phyloP scores from a whole-genome alignment of 306 rosid species.

The Bauhinia variegata region DNA sequence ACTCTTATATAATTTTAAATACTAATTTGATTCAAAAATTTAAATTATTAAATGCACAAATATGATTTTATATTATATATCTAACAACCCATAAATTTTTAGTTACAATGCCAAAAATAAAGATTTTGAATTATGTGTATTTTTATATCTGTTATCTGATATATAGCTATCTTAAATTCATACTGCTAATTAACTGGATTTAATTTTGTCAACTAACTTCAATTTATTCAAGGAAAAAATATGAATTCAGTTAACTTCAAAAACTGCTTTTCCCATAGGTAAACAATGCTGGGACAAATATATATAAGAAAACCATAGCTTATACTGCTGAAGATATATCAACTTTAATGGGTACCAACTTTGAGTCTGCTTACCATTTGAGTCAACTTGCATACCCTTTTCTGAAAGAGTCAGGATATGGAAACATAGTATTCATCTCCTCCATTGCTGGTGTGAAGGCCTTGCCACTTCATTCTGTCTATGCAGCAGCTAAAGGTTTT shows the following conservation, averaged over 20 bases:
- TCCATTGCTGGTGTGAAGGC: conserved; percentile 36
- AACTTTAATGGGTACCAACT: conserved; percentile 39
- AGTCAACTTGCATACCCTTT: conserved; percentile 58
- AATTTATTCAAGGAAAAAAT: not conserved
- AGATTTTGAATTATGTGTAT: too few relatives aligned
- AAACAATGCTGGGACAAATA: conserved; percentile 42
- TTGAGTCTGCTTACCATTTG: conserved; percentile 45
- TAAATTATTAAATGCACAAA: too few relatives aligned
- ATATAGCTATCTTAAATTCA: too few relatives aligned
- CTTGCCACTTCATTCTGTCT: conserved; percentile 10
- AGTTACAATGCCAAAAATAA: too few relatives aligned
- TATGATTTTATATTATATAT: too few relatives aligned
- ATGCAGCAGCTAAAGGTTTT: conserved; percentile 41
- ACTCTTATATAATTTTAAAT: too few relatives aligned
- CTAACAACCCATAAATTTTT: too few relatives aligned
- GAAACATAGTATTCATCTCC: conserved; percentile 45
- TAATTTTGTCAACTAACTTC: not conserved
- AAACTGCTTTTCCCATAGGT: conserved; percentile 33
- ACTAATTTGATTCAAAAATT: too few relatives aligned
- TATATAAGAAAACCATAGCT: conserved; percentile 19
- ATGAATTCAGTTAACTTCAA: not conserved
- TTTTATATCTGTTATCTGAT: too few relatives aligned
- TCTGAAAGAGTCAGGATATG: conserved; percentile 47
- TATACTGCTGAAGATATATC: conserved; percentile 42
- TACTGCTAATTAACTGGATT: too few relatives aligned